Percentiles rank a stretch among this genome's conserved stretches.
Evolutionary conservation across 208 protist genomes (phyloP).

Genomic region (Trypanosoma avium): DNA sequence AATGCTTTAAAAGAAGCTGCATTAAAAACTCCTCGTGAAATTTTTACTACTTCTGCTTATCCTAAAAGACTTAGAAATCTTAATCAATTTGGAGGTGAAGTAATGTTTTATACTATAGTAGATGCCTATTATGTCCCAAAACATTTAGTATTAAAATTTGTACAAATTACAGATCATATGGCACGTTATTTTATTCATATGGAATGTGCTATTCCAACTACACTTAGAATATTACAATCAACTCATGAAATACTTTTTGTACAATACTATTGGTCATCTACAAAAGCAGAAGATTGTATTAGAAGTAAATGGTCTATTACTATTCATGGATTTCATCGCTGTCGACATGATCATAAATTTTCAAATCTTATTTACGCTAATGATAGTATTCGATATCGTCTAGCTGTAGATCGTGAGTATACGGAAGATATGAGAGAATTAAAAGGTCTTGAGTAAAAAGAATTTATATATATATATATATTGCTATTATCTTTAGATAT

Average conservation of each 20-base stretch:
- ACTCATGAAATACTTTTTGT: neutral
- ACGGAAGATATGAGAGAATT: neutral
- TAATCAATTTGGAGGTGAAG: neutral
- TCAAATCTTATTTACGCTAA: neutral
- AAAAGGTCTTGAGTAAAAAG: neutral
- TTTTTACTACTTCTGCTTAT: neutral
- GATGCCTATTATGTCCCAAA: neutral
- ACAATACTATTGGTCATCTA: neutral
- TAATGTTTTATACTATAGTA: neutral
- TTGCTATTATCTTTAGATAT: too few relatives aligned
- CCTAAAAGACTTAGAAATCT: neutral
- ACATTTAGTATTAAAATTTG: neutral
- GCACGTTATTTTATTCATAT: neutral
- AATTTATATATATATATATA: too few relatives aligned
- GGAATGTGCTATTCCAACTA: neutral
- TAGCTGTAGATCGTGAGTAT: neutral
- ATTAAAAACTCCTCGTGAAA: neutral
- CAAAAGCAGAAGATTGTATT: neutral
- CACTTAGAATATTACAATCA: neutral
- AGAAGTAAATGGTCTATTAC: neutral
- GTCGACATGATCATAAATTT: neutral
- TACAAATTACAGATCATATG: neutral
- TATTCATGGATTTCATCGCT: neutral
- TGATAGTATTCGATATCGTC: neutral
- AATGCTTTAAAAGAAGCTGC: neutral